A percentile compares a stretch with the other conserved stretches of the same genome.
Evolutionary conservation across 495 filamentous ascomycete genomes (phyloP).

Genomic region (Amniculicola lignicola): DNA sequence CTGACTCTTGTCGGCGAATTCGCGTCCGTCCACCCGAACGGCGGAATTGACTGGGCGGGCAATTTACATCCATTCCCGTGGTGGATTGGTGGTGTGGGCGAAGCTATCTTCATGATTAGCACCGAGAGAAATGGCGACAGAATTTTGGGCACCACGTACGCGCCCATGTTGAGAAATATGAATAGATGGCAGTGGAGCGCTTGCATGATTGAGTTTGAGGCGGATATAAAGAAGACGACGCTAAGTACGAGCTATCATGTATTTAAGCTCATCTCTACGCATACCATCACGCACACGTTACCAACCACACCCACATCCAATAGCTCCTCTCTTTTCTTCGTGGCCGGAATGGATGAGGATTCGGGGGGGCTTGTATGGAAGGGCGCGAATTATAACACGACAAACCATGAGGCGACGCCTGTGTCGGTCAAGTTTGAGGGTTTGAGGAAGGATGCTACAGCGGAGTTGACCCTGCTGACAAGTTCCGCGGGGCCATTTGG

Average conservation of each 20-base stretch:
- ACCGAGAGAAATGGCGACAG: constrained; percentile 40
- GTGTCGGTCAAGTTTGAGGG: constrained; percentile 20
- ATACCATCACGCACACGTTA: constrained; percentile 42
- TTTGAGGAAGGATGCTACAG: constrained; percentile 8
- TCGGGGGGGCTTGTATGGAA: constrained; percentile 4
- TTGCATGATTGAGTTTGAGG: constrained; percentile 48
- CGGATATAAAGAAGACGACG: constrained; percentile 45
- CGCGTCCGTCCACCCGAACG: constrained; percentile 28
- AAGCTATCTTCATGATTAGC: constrained; percentile 36
- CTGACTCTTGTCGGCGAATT: constrained; percentile 36
- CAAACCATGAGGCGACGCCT: constrained; percentile 12
- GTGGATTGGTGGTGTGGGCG: constrained; percentile 34
- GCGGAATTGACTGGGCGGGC: constrained; percentile 27
- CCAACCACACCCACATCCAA: constrained; percentile 34
- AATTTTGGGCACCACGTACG: constrained; percentile 38
- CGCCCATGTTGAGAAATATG: constrained; percentile 50
- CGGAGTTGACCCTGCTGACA: constrained; percentile 22
- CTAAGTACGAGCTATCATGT: constrained; percentile 45
- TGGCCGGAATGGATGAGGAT: constrained; percentile 14
- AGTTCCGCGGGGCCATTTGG: constrained; percentile 8
- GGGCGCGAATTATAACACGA: constrained; percentile 28
- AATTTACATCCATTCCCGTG: constrained; percentile 25
- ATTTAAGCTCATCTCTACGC: constrained; percentile 46
- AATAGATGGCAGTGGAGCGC: constrained; percentile 50
- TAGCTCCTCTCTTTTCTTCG: constrained; percentile 16